Percentiles rank a stretch among this genome's conserved stretches.
Evolutionary conservation across 2,329 filamentous ascomycete species (phyloP).

Genomic region (Diaporthe citrichinensis): DNA sequence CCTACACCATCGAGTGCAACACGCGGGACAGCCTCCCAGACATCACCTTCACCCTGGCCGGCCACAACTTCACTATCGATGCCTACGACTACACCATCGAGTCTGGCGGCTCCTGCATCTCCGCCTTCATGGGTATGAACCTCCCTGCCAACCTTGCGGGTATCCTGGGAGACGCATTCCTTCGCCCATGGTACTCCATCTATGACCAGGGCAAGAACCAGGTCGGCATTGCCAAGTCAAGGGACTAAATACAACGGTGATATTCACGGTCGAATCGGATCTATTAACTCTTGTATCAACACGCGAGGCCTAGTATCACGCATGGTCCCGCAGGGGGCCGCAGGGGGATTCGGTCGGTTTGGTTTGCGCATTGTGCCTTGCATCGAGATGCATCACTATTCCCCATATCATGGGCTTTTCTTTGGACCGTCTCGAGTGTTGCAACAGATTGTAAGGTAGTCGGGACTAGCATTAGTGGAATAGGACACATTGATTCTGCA

Average conservation of each 20-base stretch:
- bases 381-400: conserved; percentile 14
- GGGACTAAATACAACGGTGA: conserved; percentile 56
- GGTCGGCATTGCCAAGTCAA: conserved; percentile 90
- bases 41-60: conserved; percentile 89
- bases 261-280: neutral
- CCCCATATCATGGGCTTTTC: conserved; percentile 31
- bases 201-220: conserved; percentile 93
- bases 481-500: conserved; percentile 15
- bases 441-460: conserved; percentile 41
- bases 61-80: conserved; percentile 92
- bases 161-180: conserved; percentile 91
- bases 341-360: neutral
- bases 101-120: conserved; percentile 95
- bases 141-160: conserved; percentile 87
- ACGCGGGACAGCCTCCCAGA: conserved; percentile 89
- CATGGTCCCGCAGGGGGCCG: neutral
- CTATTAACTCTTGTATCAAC: conserved; percentile 34
- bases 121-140: conserved; percentile 97
- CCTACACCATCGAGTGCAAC: conserved; percentile 93
- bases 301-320: conserved; percentile 12
- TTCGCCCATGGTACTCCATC: conserved; percentile 92
- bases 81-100: conserved; percentile 96
- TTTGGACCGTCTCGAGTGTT: conserved; percentile 33
- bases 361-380: conserved; percentile 22
- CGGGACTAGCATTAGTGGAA: conserved; percentile 34